Conservation (phyloP, 1,284 basidiomycete genomes). For the Polyporus tsugae region DNA sequence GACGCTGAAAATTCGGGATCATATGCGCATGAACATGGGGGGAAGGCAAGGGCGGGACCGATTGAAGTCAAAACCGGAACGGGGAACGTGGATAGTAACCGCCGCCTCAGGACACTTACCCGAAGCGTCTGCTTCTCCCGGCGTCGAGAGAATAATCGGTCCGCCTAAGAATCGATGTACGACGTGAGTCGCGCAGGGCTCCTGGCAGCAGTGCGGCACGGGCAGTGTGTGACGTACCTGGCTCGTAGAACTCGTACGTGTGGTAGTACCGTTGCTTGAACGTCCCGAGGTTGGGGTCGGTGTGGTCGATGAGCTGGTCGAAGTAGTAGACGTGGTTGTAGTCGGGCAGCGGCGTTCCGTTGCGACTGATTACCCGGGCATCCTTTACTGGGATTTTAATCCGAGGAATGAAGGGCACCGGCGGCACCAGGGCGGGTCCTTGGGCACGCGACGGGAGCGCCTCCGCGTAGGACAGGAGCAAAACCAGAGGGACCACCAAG, state of each 20-base stretch:
- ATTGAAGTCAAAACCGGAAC: conserved; percentile 3
- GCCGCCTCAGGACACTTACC: conserved; percentile 37
- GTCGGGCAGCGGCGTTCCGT: conserved; percentile 40
- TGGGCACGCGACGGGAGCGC: conserved; percentile 10
- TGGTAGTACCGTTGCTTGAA: conserved; percentile 80
- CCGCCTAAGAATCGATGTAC: conserved; percentile 53
- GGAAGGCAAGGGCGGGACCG: neutral
- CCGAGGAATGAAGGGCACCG: conserved; percentile 21
- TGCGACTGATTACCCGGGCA: conserved; percentile 32
- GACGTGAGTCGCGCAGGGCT: conserved; percentile 1
- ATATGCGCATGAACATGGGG: neutral
- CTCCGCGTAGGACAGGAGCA: neutral
- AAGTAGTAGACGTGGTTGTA: conserved; percentile 60
- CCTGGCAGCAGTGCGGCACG: neutral
- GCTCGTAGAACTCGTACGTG: conserved; percentile 68
- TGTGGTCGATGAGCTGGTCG: conserved; percentile 78
- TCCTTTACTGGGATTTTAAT: conserved; percentile 9
- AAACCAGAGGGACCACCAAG: neutral
- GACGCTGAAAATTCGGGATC: neutral
- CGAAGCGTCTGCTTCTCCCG: conserved; percentile 54
- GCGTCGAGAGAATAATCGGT: conserved; percentile 69
- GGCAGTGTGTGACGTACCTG: conserved; percentile 45
- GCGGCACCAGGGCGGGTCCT: conserved; percentile 13
- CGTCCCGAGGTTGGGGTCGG: conserved; percentile 68
- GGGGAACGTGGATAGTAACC: neutral